phyloP scores from a whole-genome alignment of 176 grass and related monocot species.

The Carex pumila region DNA sequence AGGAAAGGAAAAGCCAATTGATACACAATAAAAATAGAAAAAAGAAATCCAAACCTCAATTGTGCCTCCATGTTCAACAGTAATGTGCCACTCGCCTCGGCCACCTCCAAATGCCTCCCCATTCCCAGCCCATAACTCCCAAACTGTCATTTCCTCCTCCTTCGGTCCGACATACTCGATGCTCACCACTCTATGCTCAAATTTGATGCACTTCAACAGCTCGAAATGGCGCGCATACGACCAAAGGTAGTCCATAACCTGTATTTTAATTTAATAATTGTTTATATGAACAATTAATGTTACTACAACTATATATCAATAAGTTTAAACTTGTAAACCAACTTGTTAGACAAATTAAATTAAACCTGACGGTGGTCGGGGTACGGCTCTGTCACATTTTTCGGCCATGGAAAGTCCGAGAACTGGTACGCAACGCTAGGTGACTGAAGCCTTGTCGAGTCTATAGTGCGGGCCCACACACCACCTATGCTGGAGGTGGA shows the following conservation, averaged over 20 bases:
- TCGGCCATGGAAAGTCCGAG: slow-evolving; percentile 83
- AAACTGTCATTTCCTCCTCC: slow-evolving; percentile 16
- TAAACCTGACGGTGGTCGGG: slow-evolving; percentile 31
- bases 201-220: slow-evolving; percentile 37
- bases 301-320: neutral
- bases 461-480: slow-evolving; percentile 50
- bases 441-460: slow-evolving; percentile 54
- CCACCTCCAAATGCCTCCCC: slow-evolving; percentile 54
- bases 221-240: slow-evolving; percentile 70
- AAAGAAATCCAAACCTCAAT: slow-evolving; percentile 9
- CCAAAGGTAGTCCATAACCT: slow-evolving; percentile 51
- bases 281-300: neutral
- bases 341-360: neutral
- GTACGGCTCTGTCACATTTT: slow-evolving; percentile 18
- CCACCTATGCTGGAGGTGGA: slow-evolving; percentile 41
- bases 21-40: neutral
- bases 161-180: slow-evolving; percentile 30
- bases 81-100: slow-evolving; percentile 23
- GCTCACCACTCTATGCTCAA: slow-evolving; percentile 28
- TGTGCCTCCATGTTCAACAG: slow-evolving; percentile 15
- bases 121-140: slow-evolving; percentile 56
- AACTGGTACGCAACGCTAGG: slow-evolving; percentile 24
- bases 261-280: neutral
- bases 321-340: neutral
- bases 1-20: neutral